These are phyloP conservation scores for Eucalyptus regnans DNA, from an alignment of 345 rosid species.

Conservation along the genomic window DNA sequence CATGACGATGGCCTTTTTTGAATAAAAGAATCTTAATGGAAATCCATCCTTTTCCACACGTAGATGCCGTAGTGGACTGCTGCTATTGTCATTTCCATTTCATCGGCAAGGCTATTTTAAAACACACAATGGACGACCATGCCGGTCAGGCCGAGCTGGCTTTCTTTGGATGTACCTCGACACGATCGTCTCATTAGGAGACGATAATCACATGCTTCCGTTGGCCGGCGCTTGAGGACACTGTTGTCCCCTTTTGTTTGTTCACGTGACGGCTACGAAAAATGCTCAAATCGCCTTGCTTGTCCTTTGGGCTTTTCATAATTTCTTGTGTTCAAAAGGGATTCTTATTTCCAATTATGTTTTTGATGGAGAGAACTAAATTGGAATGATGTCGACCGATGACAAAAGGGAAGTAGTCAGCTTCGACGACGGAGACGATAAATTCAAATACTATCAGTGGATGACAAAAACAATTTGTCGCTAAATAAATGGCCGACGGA, in stretches of 20 bases:
- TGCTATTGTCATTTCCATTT: no score
- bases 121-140: no score
- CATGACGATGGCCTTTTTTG: no score
- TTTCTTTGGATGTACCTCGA: background rate
- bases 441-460: accelerated
- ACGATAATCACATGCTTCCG: background rate
- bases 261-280: accelerated
- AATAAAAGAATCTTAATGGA: no score
- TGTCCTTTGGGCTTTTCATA: background rate
- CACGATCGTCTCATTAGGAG: background rate
- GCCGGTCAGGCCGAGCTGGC: no score
- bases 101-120: no score
- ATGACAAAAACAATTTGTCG: background rate
- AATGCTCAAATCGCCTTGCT: background rate
- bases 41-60: no score
- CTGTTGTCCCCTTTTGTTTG: no score
- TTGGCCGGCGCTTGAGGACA: no score
- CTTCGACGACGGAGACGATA: background rate
- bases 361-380: background rate
- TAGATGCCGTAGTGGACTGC: no score
- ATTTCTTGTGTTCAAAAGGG: no score
- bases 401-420: background rate
- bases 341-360: background rate
- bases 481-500: background rate
- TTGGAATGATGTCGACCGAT: background rate